These are phyloP conservation scores for Abrus pulchellus DNA, from an alignment of 306 rosid species.

Conservation along the genomic window DNA sequence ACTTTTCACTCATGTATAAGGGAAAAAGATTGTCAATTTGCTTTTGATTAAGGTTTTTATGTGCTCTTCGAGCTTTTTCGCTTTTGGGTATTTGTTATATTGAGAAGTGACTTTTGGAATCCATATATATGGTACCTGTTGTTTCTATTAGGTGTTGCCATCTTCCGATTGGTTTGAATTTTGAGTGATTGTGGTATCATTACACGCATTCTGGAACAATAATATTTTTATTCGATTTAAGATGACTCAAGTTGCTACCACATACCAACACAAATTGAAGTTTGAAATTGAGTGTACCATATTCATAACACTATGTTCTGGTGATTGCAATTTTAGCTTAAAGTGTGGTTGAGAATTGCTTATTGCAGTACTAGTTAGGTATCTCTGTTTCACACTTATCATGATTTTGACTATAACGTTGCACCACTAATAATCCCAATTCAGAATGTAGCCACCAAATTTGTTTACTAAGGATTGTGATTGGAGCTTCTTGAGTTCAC, in stretches of 20 bases:
- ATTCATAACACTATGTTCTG: not conserved
- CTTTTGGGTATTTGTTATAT: not conserved
- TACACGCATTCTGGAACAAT: constrained; percentile 12
- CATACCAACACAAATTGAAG: not conserved
- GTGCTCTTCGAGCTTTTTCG: not conserved
- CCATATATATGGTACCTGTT: not conserved
- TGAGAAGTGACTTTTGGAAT: constrained; percentile 33
- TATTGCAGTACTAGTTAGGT: not conserved
- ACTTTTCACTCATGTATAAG: not conserved
- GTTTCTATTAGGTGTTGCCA: constrained; percentile 1
- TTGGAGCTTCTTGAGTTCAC: constrained; percentile 1
- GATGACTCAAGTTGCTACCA: not conserved
- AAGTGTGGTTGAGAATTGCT: not conserved
- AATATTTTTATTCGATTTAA: not conserved
- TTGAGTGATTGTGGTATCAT: constrained; percentile 29
- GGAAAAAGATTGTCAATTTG: constrained; percentile 14
- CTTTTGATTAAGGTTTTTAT: not conserved
- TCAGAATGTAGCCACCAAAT: not conserved
- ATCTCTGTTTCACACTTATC: constrained; percentile 3
- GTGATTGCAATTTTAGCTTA: not conserved
- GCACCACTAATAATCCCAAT: not conserved
- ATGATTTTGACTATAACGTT: not conserved
- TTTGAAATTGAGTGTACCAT: constrained; percentile 21
- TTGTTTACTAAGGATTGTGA: not conserved
- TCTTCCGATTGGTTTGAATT: constrained; percentile 9